phyloP scores from a whole-genome alignment of 805 yeast species.

The Yamadazyma paraphyllophila region DNA sequence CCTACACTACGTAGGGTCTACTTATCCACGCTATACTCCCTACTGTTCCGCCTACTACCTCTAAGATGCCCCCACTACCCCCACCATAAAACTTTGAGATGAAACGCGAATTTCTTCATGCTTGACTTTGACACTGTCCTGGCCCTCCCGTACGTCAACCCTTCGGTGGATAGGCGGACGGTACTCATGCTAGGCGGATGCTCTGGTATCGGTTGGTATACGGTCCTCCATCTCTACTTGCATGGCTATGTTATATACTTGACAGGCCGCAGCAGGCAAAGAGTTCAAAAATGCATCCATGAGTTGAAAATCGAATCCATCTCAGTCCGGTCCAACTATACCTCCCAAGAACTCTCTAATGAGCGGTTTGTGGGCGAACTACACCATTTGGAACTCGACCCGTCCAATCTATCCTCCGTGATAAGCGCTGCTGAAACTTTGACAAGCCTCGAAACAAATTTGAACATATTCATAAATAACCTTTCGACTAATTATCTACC shows the following conservation, averaged over 20 bases:
- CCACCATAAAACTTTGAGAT: background rate
- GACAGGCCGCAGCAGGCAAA: constrained; percentile 62
- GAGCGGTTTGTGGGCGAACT: constrained; percentile 35
- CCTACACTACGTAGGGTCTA: too few species aligned
- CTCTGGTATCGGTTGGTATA: constrained; percentile 76
- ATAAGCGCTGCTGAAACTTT: constrained; percentile 46
- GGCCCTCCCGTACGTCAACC: constrained; percentile 60
- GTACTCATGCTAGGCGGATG: constrained; percentile 82
- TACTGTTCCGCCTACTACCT: too few species aligned
- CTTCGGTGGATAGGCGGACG: constrained; percentile 51
- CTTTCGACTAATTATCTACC: constrained; percentile 86
- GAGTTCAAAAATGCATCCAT: constrained; percentile 56
- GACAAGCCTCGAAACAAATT: constrained; percentile 41
- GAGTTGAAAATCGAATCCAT: constrained; percentile 57
- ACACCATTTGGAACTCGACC: constrained; percentile 37
- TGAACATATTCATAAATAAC: constrained; percentile 69
- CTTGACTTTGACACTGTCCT: constrained; percentile 21
- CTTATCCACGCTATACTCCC: too few species aligned
- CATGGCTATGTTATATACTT: constrained; percentile 78
- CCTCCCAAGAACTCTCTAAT: constrained; percentile 17
- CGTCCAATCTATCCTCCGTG: constrained; percentile 32
- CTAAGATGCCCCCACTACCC: too few species aligned
- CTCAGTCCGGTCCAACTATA: constrained; percentile 20
- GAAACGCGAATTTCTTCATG: constrained; percentile 5
- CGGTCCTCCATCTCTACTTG: constrained; percentile 69